Evolutionary conservation across 2,329 filamentous ascomycete genomes (phyloP).

Genomic region (Diaporthe velutina): DNA sequence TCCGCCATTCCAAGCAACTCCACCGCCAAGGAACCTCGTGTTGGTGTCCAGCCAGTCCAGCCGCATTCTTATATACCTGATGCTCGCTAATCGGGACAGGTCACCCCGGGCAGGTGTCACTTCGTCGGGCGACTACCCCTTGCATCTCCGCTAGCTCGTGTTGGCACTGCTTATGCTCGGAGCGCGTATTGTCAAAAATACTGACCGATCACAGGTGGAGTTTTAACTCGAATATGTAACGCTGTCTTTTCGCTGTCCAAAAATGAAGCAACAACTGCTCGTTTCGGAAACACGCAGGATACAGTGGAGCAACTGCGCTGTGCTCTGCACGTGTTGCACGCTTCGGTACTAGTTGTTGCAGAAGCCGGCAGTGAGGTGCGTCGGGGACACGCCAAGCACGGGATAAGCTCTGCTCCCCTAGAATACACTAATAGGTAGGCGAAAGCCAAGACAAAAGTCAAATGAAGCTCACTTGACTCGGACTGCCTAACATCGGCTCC

Average conservation of each 20-base stretch:
- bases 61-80: slow-evolving; percentile 7
- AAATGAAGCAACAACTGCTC: background rate
- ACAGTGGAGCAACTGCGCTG: background rate
- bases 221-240: background rate
- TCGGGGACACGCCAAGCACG: background rate
- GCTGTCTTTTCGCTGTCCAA: background rate
- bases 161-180: slow-evolving; percentile 7
- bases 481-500: slow-evolving; percentile 2
- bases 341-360: slow-evolving; percentile 17
- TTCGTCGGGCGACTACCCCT: background rate
- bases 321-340: slow-evolving; percentile 6
- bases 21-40: slow-evolving; percentile 2
- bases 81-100: slow-evolving; percentile 19
- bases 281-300: too few relatives aligned
- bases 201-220: slow-evolving; percentile 7
- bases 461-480: slow-evolving; percentile 12
- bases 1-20: slow-evolving; percentile 5
- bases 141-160: slow-evolving; percentile 11
- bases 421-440: background rate
- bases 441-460: slow-evolving; percentile 27
- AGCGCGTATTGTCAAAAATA: background rate
- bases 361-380: slow-evolving; percentile 23
- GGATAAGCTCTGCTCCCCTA: slow-evolving; percentile 2
- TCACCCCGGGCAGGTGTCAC: slow-evolving; percentile 3
- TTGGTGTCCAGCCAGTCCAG: slow-evolving; percentile 9